Conservation (phyloP, 73 alveolate genomes). For the Paramecium octaurelia region DNA sequence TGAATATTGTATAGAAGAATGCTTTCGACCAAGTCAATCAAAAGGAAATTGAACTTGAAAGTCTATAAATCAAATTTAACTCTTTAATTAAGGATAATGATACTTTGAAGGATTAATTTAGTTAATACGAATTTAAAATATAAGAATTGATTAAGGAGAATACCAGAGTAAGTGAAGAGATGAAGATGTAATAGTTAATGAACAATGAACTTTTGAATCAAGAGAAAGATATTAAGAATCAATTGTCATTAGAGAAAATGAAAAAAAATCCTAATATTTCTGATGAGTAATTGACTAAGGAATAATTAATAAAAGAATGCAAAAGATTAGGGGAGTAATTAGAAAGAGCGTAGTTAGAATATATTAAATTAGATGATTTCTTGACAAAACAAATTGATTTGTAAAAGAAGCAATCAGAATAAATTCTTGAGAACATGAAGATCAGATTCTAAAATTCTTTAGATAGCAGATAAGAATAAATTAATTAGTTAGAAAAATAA, state of each 20-base stretch:
- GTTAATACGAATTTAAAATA: background rate
- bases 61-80: background rate
- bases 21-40: background rate
- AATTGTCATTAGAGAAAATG: background rate
- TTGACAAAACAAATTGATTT: background rate
- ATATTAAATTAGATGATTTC: slow-evolving; percentile 37
- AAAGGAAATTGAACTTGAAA: background rate
- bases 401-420: slow-evolving; percentile 16
- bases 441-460: background rate
- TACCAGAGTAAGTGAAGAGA: background rate
- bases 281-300: background rate
- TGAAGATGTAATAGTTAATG: background rate
- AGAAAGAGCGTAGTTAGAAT: slow-evolving; percentile 19
- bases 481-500: background rate
- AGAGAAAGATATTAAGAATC: slow-evolving; percentile 18
- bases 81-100: background rate
- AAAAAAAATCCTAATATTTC: background rate
- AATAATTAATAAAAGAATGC: background rate
- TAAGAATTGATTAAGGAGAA: background rate
- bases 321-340: background rate
- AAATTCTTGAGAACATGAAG: slow-evolving; percentile 16
- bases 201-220: background rate
- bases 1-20: background rate
- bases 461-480: slow-evolving; percentile 5
- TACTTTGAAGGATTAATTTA: background rate